Base-by-base conservation (phyloP, 2,329 filamentous ascomycete genomes). In the Cercospora nicotianae region DNA sequence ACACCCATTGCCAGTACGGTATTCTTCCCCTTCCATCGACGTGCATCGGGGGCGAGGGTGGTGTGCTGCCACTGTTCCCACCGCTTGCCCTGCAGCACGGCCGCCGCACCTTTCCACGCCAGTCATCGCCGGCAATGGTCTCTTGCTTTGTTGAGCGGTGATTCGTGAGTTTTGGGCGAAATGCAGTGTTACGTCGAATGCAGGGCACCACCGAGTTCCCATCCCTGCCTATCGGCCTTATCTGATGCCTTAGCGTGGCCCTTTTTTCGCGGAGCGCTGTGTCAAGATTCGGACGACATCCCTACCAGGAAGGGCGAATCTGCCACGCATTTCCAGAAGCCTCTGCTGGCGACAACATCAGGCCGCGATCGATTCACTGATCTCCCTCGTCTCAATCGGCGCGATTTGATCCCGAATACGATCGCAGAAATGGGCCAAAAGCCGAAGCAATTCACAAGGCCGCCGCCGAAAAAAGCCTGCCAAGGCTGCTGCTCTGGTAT, bases 401-500 rank as follows among this genome's bases (percentile, higher is more conserved):
- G 23, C 26, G 26, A 30, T 3, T 57, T 13, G 26, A 23, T 1
- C 10, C 26, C 33, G 28, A 16, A 26, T n/a, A 30, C 48, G 18
- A 30, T 7, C 8, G 23, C 58, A 62, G 16, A 36, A 51, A 77
- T 77, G 75, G 72, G 68, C n/a, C 65, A 65, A 13, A 77, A 77
- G 68, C 65, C 71, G 12, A 77, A 76, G 69, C 75, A 75, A 57
- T 75, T 76, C 66, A 69, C 70, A 3, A 69, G 72, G 31, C 74
- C 74, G 59, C 70, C 74, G 13, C 72, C 74, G 10, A 78, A 78
- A 67, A 60, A 72, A 73, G 68, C 74, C 89, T 80, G 81, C 80
- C 18, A 75, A 74, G 62, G 64, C 65, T 9, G 65, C 67, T 10
- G 65, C 61, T 10, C 86, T 89, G 5, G 83, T 87, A 66, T 87